Percentiles rank a stretch among this genome's conserved stretches.
These are phyloP conservation scores for Biscutella auriculata DNA, from an alignment of 441 rosid genomes.

Conservation along the genomic window DNA sequence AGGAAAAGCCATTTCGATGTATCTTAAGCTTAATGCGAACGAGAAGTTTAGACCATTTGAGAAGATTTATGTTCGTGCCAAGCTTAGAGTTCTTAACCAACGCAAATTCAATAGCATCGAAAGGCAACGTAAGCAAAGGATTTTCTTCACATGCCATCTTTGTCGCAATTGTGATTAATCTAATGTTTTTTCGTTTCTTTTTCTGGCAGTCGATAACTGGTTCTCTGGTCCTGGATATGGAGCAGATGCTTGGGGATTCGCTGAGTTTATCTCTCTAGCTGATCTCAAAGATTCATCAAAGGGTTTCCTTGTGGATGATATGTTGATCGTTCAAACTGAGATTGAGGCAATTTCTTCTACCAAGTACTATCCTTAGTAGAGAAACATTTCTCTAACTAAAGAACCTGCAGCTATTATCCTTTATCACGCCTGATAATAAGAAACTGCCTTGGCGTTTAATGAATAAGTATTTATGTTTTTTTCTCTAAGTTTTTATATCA, in stretches of 20 bases:
- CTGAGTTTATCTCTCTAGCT: not conserved
- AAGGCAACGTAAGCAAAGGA: too few species aligned
- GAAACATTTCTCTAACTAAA: not conserved
- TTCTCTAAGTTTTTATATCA: not conserved
- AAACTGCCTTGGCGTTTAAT: not conserved
- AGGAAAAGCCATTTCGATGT: too few species aligned
- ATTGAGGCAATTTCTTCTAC: slow-evolving; percentile 7
- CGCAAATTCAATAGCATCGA: too few species aligned
- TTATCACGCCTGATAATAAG: not conserved
- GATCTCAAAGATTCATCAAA: slow-evolving; percentile 9
- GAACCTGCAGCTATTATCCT: not conserved
- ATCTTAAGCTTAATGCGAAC: too few species aligned
- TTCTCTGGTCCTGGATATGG: not conserved
- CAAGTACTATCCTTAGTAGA: slow-evolving; percentile 7
- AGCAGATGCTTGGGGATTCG: not conserved
- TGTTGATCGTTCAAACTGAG: slow-evolving; percentile 1
- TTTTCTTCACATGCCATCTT: too few species aligned
- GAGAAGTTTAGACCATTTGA: too few species aligned
- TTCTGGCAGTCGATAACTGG: slow-evolving; percentile 1
- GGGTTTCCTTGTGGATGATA: slow-evolving; percentile 13
- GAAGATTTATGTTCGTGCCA: too few species aligned
- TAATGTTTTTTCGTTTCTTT: not conserved
- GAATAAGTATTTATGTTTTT: not conserved
- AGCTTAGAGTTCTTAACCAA: too few species aligned
- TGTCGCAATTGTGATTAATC: too few species aligned